Conservation (phyloP, 1,284 basidiomycete species). For the Gymnopus androsaceus region DNA sequence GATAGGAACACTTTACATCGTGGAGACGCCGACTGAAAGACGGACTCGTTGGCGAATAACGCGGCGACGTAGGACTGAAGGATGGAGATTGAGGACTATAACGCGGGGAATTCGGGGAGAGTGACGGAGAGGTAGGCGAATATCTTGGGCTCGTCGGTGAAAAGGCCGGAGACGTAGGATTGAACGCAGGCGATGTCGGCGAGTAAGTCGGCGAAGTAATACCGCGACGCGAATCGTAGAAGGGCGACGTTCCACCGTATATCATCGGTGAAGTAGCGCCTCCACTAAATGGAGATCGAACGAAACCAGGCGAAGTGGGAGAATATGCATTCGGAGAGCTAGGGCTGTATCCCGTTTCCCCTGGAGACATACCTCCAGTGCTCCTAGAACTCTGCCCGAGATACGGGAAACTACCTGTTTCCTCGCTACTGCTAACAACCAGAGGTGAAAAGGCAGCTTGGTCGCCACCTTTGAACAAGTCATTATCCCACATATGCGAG, state of each 20-base stretch:
- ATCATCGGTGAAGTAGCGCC: slow-evolving; percentile 82
- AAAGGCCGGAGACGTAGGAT: slow-evolving; percentile 80
- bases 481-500: slow-evolving; percentile 79
- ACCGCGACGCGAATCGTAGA: slow-evolving; percentile 68
- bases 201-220: slow-evolving; percentile 86
- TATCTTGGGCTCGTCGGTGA: slow-evolving; percentile 89
- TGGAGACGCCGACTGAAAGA: slow-evolving; percentile 85
- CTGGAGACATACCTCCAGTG: slow-evolving; percentile 80
- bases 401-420: slow-evolving; percentile 71
- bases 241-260: slow-evolving; percentile 79
- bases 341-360: slow-evolving; percentile 76
- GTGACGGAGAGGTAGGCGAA: slow-evolving; percentile 83
- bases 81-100: slow-evolving; percentile 84
- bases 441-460: slow-evolving; percentile 94
- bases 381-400: slow-evolving; percentile 80
- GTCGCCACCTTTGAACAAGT: slow-evolving; percentile 72
- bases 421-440: slow-evolving; percentile 85
- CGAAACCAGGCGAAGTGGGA: slow-evolving; percentile 82
- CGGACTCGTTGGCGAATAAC: slow-evolving; percentile 84
- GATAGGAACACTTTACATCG: slow-evolving; percentile 57
- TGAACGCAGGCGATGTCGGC: slow-evolving; percentile 80
- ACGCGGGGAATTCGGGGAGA: slow-evolving; percentile 82
- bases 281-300: slow-evolving; percentile 76
- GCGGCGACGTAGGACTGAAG: slow-evolving; percentile 83
- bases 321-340: slow-evolving; percentile 84